Evolutionary conservation across 768 basidiomycete species (phyloP).

Genomic region (Tremella mesenterica): DNA sequence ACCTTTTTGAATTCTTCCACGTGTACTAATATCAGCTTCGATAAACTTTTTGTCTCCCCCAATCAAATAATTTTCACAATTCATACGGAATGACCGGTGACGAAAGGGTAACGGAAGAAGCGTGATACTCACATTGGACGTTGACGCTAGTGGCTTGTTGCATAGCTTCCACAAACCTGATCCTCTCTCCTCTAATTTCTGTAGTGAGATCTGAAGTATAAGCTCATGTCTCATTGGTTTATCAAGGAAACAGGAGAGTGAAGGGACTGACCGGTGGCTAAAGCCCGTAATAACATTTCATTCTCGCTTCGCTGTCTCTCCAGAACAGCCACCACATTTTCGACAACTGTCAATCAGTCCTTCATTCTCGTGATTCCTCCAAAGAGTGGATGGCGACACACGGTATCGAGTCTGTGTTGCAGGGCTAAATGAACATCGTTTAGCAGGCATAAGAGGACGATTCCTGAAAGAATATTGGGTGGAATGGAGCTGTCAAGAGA

Average conservation of each 20-base stretch:
- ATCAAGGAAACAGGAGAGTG: conserved; percentile 1
- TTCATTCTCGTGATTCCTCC: neutral
- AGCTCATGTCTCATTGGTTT: neutral
- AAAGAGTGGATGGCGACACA: neutral
- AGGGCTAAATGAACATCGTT: no score
- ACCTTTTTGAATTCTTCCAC: conserved; percentile 82
- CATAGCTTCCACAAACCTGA: conserved; percentile 90
- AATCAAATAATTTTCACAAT: no score
- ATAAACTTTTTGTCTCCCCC: neutral
- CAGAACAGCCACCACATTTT: conserved; percentile 48
- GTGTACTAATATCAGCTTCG: conserved; percentile 52
- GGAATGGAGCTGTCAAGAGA: neutral
- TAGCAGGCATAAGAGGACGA: no score
- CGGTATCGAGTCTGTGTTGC: no score
- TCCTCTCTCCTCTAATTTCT: conserved; percentile 75
- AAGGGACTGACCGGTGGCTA: conserved; percentile 54
- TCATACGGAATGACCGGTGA: neutral
- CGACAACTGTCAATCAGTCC: conserved; percentile 22
- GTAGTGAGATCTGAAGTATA: conserved; percentile 61
- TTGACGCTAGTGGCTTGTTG: conserved; percentile 84
- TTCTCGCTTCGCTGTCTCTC: conserved; percentile 65
- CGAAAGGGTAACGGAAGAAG: neutral
- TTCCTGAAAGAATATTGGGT: no score
- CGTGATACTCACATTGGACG: conserved; percentile 55
- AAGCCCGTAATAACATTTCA: conserved; percentile 57